Evolutionary conservation across 345 rosid species (phyloP).

Genomic region (Lumnitzera littorea): DNA sequence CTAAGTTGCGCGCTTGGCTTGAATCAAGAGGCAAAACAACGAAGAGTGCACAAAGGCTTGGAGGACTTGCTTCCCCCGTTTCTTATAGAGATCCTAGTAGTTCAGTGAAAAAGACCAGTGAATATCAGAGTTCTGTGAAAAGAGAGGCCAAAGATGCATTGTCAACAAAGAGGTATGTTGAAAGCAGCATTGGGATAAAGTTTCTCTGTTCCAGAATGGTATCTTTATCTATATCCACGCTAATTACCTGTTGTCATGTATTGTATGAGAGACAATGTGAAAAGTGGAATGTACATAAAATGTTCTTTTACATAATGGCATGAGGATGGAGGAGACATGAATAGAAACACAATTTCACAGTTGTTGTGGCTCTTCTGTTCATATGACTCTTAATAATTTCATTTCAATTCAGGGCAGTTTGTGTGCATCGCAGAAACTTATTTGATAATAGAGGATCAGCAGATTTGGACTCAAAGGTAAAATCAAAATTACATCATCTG

Average conservation of each 20-base stretch:
- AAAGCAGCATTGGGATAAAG: slow-evolving; percentile 10
- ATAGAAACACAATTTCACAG: too few species aligned
- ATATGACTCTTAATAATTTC: background rate
- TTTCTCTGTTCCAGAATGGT: background rate
- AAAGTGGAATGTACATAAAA: slow-evolving; percentile 26
- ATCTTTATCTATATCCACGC: background rate
- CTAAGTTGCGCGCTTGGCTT: slow-evolving; percentile 74
- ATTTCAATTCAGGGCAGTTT: slow-evolving; percentile 32
- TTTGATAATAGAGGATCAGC: slow-evolving; percentile 30
- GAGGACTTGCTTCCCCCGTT: slow-evolving; percentile 39
- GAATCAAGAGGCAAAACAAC: slow-evolving; percentile 84
- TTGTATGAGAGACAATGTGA: too few species aligned
- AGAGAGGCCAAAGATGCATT: slow-evolving; percentile 22
- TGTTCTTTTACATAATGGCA: background rate
- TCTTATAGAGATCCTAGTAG: slow-evolving; percentile 20
- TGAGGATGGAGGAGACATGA: background rate
- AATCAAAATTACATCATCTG: too few species aligned
- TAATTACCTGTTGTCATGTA: too few species aligned
- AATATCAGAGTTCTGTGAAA: slow-evolving; percentile 29
- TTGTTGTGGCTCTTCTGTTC: background rate
- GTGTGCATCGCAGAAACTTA: slow-evolving; percentile 35
- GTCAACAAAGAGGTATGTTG: slow-evolving; percentile 13
- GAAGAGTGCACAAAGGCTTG: slow-evolving; percentile 41
- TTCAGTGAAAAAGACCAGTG: slow-evolving; percentile 34
- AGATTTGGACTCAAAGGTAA: slow-evolving; percentile 37